These are phyloP conservation scores for Dactylorhiza incarnata DNA, from an alignment of 106 monocot genomes.

Conservation along the genomic window DNA sequence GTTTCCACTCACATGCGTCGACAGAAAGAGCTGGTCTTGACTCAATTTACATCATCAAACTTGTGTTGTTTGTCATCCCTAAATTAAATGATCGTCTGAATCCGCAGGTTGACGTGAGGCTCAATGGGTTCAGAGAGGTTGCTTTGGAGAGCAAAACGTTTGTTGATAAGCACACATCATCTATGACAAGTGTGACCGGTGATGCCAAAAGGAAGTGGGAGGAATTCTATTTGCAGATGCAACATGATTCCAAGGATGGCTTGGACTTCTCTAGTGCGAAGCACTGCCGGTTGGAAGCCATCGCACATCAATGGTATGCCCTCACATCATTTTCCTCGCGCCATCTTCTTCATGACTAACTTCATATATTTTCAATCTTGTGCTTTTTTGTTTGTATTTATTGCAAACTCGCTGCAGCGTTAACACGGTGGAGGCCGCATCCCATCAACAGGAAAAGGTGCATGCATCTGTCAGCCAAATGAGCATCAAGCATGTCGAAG, in stretches of 20 bases:
- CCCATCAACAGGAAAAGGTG: slow-evolving; percentile 65
- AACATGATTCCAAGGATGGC: slow-evolving; percentile 45
- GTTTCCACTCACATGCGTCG: slow-evolving; percentile 56
- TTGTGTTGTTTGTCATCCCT: not conserved
- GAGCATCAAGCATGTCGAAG: slow-evolving; percentile 38
- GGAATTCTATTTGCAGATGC: slow-evolving; percentile 37
- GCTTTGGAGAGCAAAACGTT: slow-evolving; percentile 44
- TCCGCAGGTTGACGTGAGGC: slow-evolving; percentile 54
- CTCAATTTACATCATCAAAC: not conserved
- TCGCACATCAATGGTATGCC: slow-evolving; percentile 57
- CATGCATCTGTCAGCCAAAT: slow-evolving; percentile 33
- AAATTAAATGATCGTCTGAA: not conserved
- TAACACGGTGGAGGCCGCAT: slow-evolving; percentile 43
- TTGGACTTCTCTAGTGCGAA: slow-evolving; percentile 59
- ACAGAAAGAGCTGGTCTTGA: slow-evolving; percentile 68
- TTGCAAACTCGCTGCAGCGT: slow-evolving; percentile 28
- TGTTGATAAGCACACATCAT: slow-evolving; percentile 39
- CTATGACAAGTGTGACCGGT: slow-evolving; percentile 21
- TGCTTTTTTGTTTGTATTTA: not conserved
- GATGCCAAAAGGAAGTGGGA: slow-evolving; percentile 95
- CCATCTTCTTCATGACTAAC: no score
- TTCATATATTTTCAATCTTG: not conserved
- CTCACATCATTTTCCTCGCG: not conserved
- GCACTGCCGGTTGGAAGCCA: slow-evolving; percentile 73
- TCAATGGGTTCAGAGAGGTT: slow-evolving; percentile 33